Conservation (phyloP, 495 filamentous ascomycete genomes). For the Neurospora sp. region DNA sequence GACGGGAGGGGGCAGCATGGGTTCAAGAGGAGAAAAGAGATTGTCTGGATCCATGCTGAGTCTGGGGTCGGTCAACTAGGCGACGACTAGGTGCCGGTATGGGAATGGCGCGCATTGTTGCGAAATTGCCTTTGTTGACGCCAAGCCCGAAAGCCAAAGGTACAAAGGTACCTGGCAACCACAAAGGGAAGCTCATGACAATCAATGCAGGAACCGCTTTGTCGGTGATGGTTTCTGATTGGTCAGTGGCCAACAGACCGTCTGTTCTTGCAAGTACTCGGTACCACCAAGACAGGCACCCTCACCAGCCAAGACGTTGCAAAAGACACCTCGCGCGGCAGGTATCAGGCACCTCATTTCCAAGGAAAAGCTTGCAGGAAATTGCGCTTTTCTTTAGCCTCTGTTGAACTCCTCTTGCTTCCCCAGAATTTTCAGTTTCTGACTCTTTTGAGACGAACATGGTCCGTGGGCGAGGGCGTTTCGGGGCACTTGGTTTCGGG, state of each 20-base stretch:
- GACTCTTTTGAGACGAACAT: neutral
- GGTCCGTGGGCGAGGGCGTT: neutral
- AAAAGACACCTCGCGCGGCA: neutral
- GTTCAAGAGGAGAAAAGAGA: neutral
- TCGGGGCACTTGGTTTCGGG: neutral
- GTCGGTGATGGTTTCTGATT: neutral
- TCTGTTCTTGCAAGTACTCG: neutral
- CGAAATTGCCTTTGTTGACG: neutral
- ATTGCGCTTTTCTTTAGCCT: neutral
- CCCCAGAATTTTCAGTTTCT: neutral
- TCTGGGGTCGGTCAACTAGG: neutral
- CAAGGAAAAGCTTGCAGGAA: neutral
- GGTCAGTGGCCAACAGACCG: neutral
- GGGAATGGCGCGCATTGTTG: neutral
- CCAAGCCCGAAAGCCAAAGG: neutral
- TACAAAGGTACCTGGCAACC: neutral
- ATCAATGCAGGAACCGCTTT: neutral
- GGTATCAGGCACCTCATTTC: neutral
- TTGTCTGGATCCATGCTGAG: neutral
- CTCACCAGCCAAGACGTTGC: neutral
- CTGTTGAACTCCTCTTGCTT: neutral
- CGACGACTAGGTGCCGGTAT: neutral
- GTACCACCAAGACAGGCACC: neutral
- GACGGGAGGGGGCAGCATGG: constrained; percentile 1
- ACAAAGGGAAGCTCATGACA: neutral